Evolutionary conservation across 495 filamentous ascomycete species (phyloP), one percentile per base, ranked within the genome.

Genomic region (Penicillium diatomitis): DNA sequence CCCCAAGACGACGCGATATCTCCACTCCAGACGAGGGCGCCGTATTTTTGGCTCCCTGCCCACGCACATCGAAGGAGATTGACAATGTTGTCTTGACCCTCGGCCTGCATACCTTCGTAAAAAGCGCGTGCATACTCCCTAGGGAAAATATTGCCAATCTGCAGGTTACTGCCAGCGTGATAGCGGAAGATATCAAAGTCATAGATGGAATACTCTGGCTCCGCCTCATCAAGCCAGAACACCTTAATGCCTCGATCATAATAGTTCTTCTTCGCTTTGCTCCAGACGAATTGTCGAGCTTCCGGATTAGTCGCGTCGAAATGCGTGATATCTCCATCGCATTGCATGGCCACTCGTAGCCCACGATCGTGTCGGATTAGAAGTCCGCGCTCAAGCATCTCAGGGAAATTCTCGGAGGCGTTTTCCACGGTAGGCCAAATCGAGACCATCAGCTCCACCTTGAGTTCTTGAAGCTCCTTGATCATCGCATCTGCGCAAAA

Each of bases 191-290:
- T 76, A 51, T 80, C 76, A 44, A 79, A 81, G 59, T 80, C 74
- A 60, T 82, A 82, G 46, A 70, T 71, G 4, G 60, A 63, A 58
- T 78, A 81, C 49, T 82, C 79, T 2, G 79, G 78, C 49, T 80
- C 79, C 0, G 78, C 77, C 51, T 82, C 78, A 49, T 82, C 79
- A 5, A 82, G 72, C 78, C 79, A 82, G 61, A 81, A 82, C 9
- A 74, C 53, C 42, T 68, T 67, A 54, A 82, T 78, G n/a, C 78
- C 79, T 35, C 70, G 74, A 48, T 68, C 61, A 56, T 75, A 74
- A 63, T 82, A 81, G 61, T 81, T 73, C 48, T 74, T 52, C 50
- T 74, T 72, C 0, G 63, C 73, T 47, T 67, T 72, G n/a, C 62
- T 51, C 77, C 79, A 82, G n/a, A 81, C 52, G 42, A 70, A 81